These are phyloP conservation scores for Cercospora janseana DNA, from an alignment of 2,329 filamentous ascomycete species.

Conservation along the genomic window DNA sequence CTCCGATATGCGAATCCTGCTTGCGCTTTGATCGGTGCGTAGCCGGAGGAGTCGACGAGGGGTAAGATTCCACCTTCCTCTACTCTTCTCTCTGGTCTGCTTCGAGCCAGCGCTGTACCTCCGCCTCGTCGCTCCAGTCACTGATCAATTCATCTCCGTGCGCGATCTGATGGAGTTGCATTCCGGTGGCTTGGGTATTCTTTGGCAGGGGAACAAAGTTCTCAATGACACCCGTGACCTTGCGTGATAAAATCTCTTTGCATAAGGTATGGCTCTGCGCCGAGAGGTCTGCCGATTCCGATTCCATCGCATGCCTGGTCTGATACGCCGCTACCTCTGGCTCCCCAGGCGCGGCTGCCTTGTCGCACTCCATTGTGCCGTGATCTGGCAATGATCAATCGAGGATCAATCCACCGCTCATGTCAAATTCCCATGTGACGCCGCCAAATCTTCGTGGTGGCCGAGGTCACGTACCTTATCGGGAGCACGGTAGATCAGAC, in stretches of 20 bases:
- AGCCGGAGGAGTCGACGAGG: conserved; percentile 33
- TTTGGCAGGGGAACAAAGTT: conserved; percentile 34
- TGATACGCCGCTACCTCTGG: conserved; percentile 28
- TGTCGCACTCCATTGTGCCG: conserved; percentile 32
- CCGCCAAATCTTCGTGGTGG: not conserved
- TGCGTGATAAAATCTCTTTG: conserved; percentile 33
- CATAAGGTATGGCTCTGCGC: conserved; percentile 35
- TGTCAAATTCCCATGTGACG: not conserved
- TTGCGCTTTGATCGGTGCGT: conserved; percentile 29
- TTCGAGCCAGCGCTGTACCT: conserved; percentile 34
- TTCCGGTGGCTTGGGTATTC: conserved; percentile 35
- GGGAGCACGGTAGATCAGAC: not conserved
- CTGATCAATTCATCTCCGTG: conserved; percentile 30
- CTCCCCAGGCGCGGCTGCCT: conserved; percentile 10
- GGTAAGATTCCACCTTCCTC: conserved; percentile 33
- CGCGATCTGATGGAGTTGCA: conserved; percentile 35
- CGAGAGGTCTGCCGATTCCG: conserved; percentile 34
- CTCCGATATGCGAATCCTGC: conserved; percentile 34
- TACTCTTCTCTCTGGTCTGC: conserved; percentile 33
- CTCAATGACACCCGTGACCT: conserved; percentile 32
- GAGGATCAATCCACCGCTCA: not conserved
- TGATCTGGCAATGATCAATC: not conserved
- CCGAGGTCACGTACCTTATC: conserved; percentile 2
- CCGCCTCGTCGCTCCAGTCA: conserved; percentile 35
- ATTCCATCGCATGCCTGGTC: conserved; percentile 31